Conservation (phyloP, 129 eudicot species). For the Artemisia annua region DNA sequence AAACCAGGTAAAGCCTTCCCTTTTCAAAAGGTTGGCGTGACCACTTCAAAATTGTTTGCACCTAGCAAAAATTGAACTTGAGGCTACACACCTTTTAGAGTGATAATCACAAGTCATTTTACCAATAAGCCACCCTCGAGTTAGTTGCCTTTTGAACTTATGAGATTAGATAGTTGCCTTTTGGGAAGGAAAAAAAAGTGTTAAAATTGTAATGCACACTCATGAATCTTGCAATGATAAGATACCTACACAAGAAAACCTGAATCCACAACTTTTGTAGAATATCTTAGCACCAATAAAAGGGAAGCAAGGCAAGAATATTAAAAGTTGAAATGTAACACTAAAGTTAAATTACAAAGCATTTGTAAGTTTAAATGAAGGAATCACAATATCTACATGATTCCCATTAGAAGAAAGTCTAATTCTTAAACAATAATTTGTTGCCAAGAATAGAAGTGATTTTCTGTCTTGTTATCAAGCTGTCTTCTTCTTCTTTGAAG, state of each 20-base stretch:
- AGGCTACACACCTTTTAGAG: too few relatives aligned
- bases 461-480: constrained; percentile 30
- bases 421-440: constrained; percentile 12
- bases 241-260: background rate
- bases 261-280: background rate
- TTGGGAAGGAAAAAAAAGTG: too few relatives aligned
- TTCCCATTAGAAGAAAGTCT: constrained; percentile 1
- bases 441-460: constrained; percentile 2
- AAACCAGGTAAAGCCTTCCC: too few relatives aligned
- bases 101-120: too few relatives aligned
- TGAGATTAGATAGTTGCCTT: too few relatives aligned
- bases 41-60: too few relatives aligned
- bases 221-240: too few relatives aligned
- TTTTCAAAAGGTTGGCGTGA: too few relatives aligned
- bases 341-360: constrained; percentile 17
- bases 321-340: background rate
- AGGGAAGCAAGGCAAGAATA: background rate
- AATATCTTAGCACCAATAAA: background rate
- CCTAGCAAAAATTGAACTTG: too few relatives aligned
- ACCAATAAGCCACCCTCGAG: too few relatives aligned
- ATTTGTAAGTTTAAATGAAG: constrained; percentile 10
- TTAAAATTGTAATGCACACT: background rate
- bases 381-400: constrained; percentile 19
- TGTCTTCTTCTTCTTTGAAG: constrained; percentile 53
- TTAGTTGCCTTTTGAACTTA: too few relatives aligned